These are phyloP conservation scores for Trichomonas tenax DNA, from an alignment of 208 protist species.

Conservation along the genomic window DNA sequence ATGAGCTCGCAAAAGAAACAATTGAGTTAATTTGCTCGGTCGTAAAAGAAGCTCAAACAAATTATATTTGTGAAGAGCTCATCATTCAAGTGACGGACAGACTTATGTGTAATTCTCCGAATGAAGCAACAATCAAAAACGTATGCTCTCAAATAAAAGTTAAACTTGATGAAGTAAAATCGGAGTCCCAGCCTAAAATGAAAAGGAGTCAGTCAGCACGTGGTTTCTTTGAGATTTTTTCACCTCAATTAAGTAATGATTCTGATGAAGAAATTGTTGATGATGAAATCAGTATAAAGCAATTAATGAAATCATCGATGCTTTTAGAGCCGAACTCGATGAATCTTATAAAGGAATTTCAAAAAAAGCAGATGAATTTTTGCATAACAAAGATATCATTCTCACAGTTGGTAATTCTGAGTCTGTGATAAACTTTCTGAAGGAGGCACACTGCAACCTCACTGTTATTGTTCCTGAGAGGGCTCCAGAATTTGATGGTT, in stretches of 20 bases:
- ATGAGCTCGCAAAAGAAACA: background rate
- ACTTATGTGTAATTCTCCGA: background rate
- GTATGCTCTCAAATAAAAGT: background rate
- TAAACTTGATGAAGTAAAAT: background rate
- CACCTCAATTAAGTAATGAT: background rate
- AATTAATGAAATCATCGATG: background rate
- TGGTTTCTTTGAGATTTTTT: background rate
- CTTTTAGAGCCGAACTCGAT: background rate
- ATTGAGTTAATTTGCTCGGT: background rate
- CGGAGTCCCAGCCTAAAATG: background rate
- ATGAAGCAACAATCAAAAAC: background rate
- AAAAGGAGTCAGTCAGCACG: background rate
- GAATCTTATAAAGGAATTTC: background rate
- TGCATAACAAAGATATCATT: background rate
- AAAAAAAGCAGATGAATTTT: background rate
- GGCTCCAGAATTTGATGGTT: background rate
- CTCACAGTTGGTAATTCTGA: background rate
- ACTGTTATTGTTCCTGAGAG: background rate
- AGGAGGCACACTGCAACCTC: background rate
- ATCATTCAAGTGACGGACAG: background rate
- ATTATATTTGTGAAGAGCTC: background rate
- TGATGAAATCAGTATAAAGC: background rate
- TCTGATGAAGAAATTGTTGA: background rate
- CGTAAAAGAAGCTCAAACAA: background rate
- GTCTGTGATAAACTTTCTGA: background rate